These are phyloP conservation scores for Lactarius psammicola DNA, from an alignment of 768 basidiomycete genomes.

Conservation along the genomic window DNA sequence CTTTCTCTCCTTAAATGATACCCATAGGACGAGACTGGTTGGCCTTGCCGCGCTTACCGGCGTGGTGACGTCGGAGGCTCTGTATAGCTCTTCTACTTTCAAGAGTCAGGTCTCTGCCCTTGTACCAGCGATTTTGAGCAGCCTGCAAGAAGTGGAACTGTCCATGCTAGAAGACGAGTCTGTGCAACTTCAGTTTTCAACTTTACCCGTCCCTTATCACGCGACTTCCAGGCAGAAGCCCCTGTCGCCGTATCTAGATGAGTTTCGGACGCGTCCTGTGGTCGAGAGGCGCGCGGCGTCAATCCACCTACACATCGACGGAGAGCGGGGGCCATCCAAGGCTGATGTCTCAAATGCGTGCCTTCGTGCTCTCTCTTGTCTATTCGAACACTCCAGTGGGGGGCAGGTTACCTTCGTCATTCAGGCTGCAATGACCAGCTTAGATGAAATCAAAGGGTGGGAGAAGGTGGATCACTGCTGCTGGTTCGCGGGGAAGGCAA, in stretches of 20 bases:
- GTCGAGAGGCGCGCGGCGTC: constrained; percentile 84
- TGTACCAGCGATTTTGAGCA: constrained; percentile 66
- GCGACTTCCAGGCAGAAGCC: constrained; percentile 55
- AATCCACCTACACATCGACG: constrained; percentile 84
- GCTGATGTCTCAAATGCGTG: constrained; percentile 73
- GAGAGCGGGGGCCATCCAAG: constrained; percentile 77
- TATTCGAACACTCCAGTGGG: constrained; percentile 75
- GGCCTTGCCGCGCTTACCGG: constrained; percentile 81
- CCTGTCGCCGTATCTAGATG: constrained; percentile 74
- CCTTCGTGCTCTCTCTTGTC: constrained; percentile 64
- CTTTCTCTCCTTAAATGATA: constrained; percentile 8
- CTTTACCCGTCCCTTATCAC: constrained; percentile 17
- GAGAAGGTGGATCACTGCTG: constrained; percentile 64
- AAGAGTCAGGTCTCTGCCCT: constrained; percentile 67
- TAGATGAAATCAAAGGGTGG: constrained; percentile 68
- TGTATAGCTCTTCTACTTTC: constrained; percentile 75
- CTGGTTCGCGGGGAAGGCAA: constrained; percentile 75
- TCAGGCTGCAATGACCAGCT: constrained; percentile 66
- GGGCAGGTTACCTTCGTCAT: constrained; percentile 70
- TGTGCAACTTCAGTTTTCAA: constrained; percentile 31
- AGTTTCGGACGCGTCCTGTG: constrained; percentile 78
- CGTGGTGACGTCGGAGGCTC: constrained; percentile 78
- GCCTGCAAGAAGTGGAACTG: constrained; percentile 62
- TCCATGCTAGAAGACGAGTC: constrained; percentile 67
- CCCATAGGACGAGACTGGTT: constrained; percentile 71